phyloP scores from a whole-genome alignment of 2,329 filamentous ascomycete genomes.

The Basipetospora chlamydospora region DNA sequence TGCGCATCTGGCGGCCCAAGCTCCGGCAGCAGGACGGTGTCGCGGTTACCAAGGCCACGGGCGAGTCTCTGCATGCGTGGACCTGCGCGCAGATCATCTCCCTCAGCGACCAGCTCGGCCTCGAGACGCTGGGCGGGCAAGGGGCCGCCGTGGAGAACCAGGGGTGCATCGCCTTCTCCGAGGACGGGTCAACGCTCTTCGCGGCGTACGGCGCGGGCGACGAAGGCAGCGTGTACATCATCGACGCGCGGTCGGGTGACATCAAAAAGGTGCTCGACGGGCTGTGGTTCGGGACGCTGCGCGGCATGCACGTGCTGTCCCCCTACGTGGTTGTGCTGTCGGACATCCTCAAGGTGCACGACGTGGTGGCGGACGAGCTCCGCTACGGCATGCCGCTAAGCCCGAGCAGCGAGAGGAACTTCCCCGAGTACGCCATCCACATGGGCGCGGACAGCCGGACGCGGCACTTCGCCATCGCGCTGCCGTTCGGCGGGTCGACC shows the following conservation, averaged over 20 bases:
- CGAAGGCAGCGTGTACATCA: conserved; percentile 54
- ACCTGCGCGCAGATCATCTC: conserved; percentile 46
- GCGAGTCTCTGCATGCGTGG: conserved; percentile 58
- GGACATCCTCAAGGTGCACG: conserved; percentile 61
- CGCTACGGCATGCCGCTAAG: conserved; percentile 40
- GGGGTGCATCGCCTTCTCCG: conserved; percentile 62
- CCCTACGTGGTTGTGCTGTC: conserved; percentile 65
- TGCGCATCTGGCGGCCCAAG: conserved; percentile 72
- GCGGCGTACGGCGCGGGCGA: conserved; percentile 42
- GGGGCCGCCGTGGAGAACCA: conserved; percentile 24
- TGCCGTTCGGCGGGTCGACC: conserved; percentile 31
- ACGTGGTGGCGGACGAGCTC: conserved; percentile 66
- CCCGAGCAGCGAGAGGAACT: conserved; percentile 31
- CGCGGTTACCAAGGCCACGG: conserved; percentile 41
- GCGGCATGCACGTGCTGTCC: conserved; percentile 56
- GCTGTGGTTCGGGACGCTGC: conserved; percentile 49
- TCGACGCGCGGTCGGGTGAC: conserved; percentile 56
- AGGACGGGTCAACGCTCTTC: conserved; percentile 74
- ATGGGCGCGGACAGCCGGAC: conserved; percentile 57
- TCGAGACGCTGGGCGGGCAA: conserved; percentile 18
- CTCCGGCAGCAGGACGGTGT: conserved; percentile 54
- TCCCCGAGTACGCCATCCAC: conserved; percentile 36
- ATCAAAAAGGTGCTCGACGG: conserved; percentile 54
- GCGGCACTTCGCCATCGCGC: conserved; percentile 50
- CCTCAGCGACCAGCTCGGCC: conserved; percentile 22